These are phyloP conservation scores for Aspergillus pseudotamarii DNA, from an alignment of 2,329 filamentous ascomycete genomes.

Conservation along the genomic window DNA sequence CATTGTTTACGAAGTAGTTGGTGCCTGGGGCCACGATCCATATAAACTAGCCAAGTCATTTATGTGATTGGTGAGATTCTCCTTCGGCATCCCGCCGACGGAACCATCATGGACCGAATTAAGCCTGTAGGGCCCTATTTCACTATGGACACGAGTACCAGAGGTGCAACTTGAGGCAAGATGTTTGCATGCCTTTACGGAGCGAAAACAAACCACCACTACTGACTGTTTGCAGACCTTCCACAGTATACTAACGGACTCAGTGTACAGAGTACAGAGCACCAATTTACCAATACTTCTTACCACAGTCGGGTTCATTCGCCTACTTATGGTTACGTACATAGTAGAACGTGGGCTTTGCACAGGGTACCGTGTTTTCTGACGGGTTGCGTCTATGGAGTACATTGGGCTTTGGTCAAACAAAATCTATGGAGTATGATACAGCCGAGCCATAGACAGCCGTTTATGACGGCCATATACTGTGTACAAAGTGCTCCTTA, in stretches of 20 bases:
- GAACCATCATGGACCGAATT: neutral
- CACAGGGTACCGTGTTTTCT: neutral
- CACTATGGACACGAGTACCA: neutral
- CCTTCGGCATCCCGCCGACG: neutral
- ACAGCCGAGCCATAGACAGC: neutral
- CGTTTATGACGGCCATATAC: neutral
- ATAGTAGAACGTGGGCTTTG: neutral
- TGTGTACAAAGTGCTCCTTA: neutral
- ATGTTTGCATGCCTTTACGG: neutral
- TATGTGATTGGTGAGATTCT: neutral
- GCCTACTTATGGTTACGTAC: neutral
- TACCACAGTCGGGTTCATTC: neutral
- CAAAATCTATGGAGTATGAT: neutral
- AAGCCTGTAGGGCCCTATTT: neutral
- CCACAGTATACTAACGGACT: neutral
- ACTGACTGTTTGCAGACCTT: neutral
- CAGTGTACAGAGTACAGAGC: neutral
- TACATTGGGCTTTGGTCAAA: neutral
- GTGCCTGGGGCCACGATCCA: slow-evolving; percentile 1
- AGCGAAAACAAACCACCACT: neutral
- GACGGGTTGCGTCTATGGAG: neutral
- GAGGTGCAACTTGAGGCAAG: neutral
- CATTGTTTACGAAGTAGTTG: neutral
- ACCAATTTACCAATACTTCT: neutral
- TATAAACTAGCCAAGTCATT: neutral